Evolutionary conservation across 345 rosid genomes (phyloP), one percentile per base, ranked within the genome.

Genomic region (rapeseed (Brassica napus)): DNA sequence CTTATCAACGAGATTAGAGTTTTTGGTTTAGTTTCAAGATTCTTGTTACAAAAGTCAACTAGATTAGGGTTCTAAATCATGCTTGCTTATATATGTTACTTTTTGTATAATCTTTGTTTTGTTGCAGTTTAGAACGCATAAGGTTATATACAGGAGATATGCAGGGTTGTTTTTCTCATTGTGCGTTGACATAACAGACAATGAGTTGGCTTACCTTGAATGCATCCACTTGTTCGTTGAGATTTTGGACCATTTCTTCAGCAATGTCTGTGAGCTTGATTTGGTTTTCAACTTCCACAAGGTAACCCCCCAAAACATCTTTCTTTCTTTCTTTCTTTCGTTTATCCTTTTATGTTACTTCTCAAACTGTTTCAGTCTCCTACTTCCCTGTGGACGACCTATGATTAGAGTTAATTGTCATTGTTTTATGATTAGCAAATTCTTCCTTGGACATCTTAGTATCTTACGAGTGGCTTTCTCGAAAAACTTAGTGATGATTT

Each of bases 231-330:
- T 94, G 78, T 94, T 94, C 79, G 98, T 94, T 74, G 98, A 94
- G 88, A 91, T 94, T 30, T 80, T 94, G 84, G 98, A 94, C 76
- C 98, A 94, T 88, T 94, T 94, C 91, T 94, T 94, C 88, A 94
- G 98, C 93, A 94, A 92, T 71, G 98, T 94, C 37, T 94, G 98
- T 67, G 98, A 94, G 84, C 92, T 94, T 11, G 98, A 94, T 84
- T 85, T 94, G 86, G 98, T 94, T n/a, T 94, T 94, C 81, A 94
- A 94, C 80, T 92, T 94, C 78, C 92, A 92, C 87, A 94, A 94
- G 98, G 98, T 94, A 80, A 0, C 12, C 42, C 42, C 80, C 57
- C 6, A 49, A 61, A 37, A 39, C 31, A 14, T 49, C 10, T 10
- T 59, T 24, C 15, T 18, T 42, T 42, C n/a, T 12, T 58, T 42